Base-by-base conservation (phyloP, 495 filamentous ascomycete genomes). In the Pseudotulostoma volvatum region DNA sequence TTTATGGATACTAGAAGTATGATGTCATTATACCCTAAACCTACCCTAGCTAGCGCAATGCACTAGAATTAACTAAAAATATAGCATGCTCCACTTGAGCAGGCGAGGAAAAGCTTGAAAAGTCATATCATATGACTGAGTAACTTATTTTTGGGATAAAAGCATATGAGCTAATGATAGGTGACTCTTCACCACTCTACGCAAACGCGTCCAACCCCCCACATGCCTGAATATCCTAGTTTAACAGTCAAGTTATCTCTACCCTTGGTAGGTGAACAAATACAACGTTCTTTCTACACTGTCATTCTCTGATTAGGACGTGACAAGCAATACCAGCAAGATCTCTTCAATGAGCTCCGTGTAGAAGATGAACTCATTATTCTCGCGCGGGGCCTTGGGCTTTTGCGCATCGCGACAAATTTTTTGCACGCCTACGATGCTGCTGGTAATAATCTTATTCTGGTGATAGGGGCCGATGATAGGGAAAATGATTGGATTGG, bases 361-460 rank as follows among this genome's bases (percentile, higher is more conserved):
- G 62, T 74, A 37, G 83, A 94, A 60, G 90, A 97, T 82, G 82
- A 88, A 59, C 76, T 96, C 44, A 76, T 95, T 48, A 66, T 96
- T 31, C 69, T 95, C 28, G 88, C 87, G 2, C 81, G 87, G 38
- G 90, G 90, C 47, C 76, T 96, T 13, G 90, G 90, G 38, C 76
- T 96, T 13, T 71, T 95, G 38, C 84, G 84, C 35, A 64, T 96
- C 13, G 73, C 94, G 42, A 92, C 85, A 11, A 96, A 95, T 53
- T 73, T 97, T 7, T 74, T 97, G 23, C 92, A 97, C 55, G 84
- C 86, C 15, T 93, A 93, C 60, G 90, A 97, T 68, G 88, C 84
- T 2, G 84, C 85, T 4, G 90, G 92, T 3, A 87, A 87, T 57
- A 95, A 94, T 54, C 56, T 97, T 33, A 75, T 96, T 19, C 61